A percentile compares a stretch with the other conserved stretches of the same genome.
These are phyloP conservation scores for Malassezia globosa DNA, from an alignment of 1,284 basidiomycete species.

Conservation along the genomic window DNA sequence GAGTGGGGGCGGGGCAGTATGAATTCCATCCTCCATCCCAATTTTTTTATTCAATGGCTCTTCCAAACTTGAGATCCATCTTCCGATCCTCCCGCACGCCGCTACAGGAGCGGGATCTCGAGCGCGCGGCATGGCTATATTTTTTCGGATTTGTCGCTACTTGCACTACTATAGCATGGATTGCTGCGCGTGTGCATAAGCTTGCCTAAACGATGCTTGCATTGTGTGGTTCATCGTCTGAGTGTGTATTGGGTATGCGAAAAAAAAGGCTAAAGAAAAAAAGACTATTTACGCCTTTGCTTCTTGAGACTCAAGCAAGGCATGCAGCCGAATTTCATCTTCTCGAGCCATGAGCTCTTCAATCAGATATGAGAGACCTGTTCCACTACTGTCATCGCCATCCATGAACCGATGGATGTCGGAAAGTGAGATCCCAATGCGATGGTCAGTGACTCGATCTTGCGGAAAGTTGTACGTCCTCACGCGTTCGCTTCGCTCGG, in stretches of 20 bases:
- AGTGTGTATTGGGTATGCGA: neutral
- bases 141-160: conserved; percentile 6
- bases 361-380: conserved; percentile 29
- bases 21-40: too few species aligned
- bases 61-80: conserved; percentile 18
- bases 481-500: conserved; percentile 40
- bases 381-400: conserved; percentile 32
- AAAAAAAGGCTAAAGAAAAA: neutral
- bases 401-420: conserved; percentile 39
- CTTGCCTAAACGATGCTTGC: neutral
- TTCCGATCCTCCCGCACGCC: conserved; percentile 14
- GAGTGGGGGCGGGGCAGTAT: too few species aligned
- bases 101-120: conserved; percentile 11
- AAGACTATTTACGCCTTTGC: neutral
- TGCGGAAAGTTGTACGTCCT: conserved; percentile 46
- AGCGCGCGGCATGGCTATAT: conserved; percentile 6
- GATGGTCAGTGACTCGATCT: conserved; percentile 44
- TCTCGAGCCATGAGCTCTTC: conserved; percentile 22
- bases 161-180: conserved; percentile 5
- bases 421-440: conserved; percentile 33
- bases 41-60: conserved; percentile 7
- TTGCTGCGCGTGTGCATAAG: neutral
- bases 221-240: neutral
- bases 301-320: conserved; percentile 20
- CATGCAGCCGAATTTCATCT: conserved; percentile 22